Base-by-base conservation (phyloP, 805 yeast species). In the Hanseniaspora pseudoguilliermondii region DNA sequence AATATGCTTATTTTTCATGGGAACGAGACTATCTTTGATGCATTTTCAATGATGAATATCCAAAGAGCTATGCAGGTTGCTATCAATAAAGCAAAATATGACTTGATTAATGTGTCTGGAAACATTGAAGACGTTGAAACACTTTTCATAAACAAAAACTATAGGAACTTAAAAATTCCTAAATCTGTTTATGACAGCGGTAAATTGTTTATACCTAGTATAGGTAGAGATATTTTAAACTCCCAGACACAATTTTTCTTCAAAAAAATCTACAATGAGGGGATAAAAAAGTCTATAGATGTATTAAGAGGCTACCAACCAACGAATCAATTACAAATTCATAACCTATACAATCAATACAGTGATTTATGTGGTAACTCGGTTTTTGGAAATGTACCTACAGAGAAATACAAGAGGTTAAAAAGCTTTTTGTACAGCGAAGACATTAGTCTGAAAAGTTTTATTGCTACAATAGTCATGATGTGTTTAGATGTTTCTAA, bases 21-120 rank as follows among this genome's bases (percentile, higher is more conserved):
- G 3, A 65, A 64, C 47, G 69, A 66, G 47, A 59, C 59, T 3
- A 54, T 66, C 34, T 66, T 66, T 60, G 70, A 66, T 55, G 58
- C 60, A 2, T 66, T 64, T 57, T 62, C 69, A 1, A 66, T 65
- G 18, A 66, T 67, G 21, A 62, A 61, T 48, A 62, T 66, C 34
- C 68, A 64, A 44, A 63, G 62, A 38, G 50, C 61, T 35, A 59
- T 66, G 46, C 48, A 61, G 15, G 29, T 57, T 16, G 62, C 63
- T 41, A 47, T 66, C 11, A 61, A 61, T 49, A 50, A 47, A 18
- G 42, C 20, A 41, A 42, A 38, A 10, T 2, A 16, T 5, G 16
- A 35, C 4, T 15, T 27, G 29, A 18, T 25, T 11, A n/a, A 44
- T 29, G 6, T 15, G 5, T 3, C 18, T 2, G 47, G 34, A 9